Percentiles rank a stretch among this genome's conserved stretches.
Evolutionary conservation across 225 moss, liverwort and hornwort genomes (phyloP).

Genomic region (Bryum argenteum): DNA sequence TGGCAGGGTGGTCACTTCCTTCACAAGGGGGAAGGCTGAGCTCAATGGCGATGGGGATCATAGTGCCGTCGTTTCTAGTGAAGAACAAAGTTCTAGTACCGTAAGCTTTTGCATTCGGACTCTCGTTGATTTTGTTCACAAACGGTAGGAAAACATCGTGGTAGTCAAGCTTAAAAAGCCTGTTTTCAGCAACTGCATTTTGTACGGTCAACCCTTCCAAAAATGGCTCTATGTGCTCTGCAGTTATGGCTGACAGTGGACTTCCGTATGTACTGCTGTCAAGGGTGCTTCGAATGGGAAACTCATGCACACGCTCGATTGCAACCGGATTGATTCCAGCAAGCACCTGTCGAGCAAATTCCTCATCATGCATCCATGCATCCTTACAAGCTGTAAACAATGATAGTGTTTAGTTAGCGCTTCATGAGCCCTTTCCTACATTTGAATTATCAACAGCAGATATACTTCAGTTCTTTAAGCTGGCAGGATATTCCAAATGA

Average conservation of each 20-base stretch:
- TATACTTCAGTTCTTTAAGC: too few species aligned
- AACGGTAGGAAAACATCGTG: constrained; percentile 62
- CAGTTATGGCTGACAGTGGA: constrained; percentile 54
- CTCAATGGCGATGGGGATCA: constrained; percentile 70
- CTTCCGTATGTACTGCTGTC: constrained; percentile 45
- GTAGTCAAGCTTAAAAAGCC: constrained; percentile 60
- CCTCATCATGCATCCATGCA: constrained; percentile 73
- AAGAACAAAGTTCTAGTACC: constrained; percentile 59
- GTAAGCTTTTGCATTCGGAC: constrained; percentile 53
- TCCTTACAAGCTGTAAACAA: constrained; percentile 52
- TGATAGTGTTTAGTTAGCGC: constrained; percentile 5
- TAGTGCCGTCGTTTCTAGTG: constrained; percentile 48
- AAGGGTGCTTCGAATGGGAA: constrained; percentile 59
- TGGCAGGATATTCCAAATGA: too few species aligned
- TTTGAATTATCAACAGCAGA: not conserved
- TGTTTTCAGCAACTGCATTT: constrained; percentile 44
- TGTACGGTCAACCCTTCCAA: constrained; percentile 53
- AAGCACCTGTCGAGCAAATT: constrained; percentile 69
- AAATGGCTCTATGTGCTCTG: constrained; percentile 53
- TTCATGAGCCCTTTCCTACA: not conserved
- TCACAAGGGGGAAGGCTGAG: constrained; percentile 58
- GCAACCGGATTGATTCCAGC: constrained; percentile 71
- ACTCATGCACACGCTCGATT: constrained; percentile 58
- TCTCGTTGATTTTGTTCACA: constrained; percentile 53
- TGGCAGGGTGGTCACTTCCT: constrained; percentile 10